Evolutionary conservation across 139 green algal species (phyloP).

Genomic region (Gonium pectorale): DNA sequence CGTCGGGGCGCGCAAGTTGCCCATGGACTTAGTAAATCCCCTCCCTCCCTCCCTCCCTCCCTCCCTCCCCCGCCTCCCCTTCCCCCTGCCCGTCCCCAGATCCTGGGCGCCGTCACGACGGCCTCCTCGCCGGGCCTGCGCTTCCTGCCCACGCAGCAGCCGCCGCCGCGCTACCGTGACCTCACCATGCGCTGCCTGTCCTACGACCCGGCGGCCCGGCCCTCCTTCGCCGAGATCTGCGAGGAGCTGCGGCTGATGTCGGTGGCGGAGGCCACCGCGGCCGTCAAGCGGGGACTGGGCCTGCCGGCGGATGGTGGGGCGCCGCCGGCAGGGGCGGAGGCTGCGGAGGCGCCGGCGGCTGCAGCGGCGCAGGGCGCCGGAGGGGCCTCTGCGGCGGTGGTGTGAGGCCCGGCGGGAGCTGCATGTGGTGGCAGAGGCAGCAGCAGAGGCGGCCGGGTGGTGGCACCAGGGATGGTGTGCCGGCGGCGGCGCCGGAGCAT

Average conservation of each 20-base stretch:
- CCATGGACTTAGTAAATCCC: not conserved
- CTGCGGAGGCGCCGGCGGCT: not conserved
- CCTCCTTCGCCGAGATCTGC: conserved; percentile 23
- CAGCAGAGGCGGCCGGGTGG: no score
- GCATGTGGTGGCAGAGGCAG: no score
- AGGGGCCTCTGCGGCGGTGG: not conserved
- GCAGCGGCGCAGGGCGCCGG: not conserved
- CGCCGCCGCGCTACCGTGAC: not conserved
- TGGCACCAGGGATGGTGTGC: no score
- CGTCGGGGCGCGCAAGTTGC: no score
- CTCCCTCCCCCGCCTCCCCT: not conserved
- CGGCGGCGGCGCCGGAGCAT: no score
- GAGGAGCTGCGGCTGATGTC: conserved; percentile 30
- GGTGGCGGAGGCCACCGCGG: not conserved
- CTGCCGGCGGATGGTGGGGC: not conserved
- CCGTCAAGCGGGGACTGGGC: not conserved
- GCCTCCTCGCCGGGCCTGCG: not conserved
- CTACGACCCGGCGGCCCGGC: not conserved
- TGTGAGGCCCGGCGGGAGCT: not conserved
- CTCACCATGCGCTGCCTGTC: conserved; percentile 21
- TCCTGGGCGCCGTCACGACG: conserved; percentile 11
- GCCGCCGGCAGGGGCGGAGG: not conserved
- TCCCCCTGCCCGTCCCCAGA: not conserved
- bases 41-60: not conserved
- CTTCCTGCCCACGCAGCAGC: conserved; percentile 22